Evolutionary conservation across 768 basidiomycete species (phyloP).

Genomic region (Mycena haematopus): DNA sequence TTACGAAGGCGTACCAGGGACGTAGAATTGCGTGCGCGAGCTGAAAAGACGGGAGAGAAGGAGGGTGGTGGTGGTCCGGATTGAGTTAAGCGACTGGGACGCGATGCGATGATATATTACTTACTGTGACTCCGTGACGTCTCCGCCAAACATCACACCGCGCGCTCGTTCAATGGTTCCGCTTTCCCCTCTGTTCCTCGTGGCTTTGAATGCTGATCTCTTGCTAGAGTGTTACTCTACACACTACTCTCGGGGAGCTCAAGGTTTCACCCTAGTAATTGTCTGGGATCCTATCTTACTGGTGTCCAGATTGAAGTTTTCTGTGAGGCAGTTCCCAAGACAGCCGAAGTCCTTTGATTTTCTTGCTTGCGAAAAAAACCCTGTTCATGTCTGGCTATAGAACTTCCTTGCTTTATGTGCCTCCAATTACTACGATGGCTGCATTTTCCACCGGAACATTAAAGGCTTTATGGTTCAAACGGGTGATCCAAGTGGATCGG

Average conservation of each 20-base stretch:
- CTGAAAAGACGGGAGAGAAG: too few relatives aligned
- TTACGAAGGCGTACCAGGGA: too few relatives aligned
- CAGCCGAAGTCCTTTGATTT: slow-evolving; percentile 75
- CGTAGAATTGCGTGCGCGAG: too few relatives aligned
- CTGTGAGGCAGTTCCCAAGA: slow-evolving; percentile 95
- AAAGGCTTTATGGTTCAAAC: slow-evolving; percentile 96
- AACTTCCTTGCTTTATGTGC: slow-evolving; percentile 97
- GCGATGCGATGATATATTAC: background rate
- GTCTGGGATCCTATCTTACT: background rate
- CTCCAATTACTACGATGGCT: slow-evolving; percentile 83
- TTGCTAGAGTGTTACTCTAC: slow-evolving; percentile 87
- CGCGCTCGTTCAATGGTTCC: slow-evolving; percentile 22
- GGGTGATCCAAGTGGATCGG: slow-evolving; percentile 87
- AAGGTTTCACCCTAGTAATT: slow-evolving; percentile 61
- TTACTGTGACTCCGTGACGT: background rate
- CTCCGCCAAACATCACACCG: background rate
- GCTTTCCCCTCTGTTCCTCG: slow-evolving; percentile 34
- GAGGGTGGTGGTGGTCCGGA: too few relatives aligned
- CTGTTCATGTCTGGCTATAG: slow-evolving; percentile 46
- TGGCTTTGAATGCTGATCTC: slow-evolving; percentile 7
- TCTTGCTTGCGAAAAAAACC: slow-evolving; percentile 18
- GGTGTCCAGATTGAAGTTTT: slow-evolving; percentile 86
- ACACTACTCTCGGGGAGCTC: slow-evolving; percentile 93
- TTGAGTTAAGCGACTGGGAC: too few relatives aligned
- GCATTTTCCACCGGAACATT: slow-evolving; percentile 93